phyloP scores from a whole-genome alignment of 208 protist genomes.

The Leishmania lainsoni region DNA sequence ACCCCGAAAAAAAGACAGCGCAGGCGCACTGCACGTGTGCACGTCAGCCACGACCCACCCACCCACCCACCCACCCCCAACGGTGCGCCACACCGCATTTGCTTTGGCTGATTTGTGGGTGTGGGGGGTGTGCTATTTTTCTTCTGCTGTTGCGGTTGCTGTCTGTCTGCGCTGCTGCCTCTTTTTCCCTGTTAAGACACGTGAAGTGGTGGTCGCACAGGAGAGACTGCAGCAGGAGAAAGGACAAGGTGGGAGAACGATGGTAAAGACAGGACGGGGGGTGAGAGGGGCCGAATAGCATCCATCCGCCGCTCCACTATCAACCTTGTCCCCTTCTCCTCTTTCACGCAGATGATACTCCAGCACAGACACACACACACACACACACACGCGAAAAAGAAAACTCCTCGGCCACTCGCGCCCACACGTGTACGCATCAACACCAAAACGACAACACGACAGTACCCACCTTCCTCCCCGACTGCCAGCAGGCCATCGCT shows the following conservation, averaged over 20 bases:
- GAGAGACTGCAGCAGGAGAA: neutral
- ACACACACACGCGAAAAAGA: neutral
- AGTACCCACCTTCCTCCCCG: neutral
- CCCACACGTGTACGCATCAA: neutral
- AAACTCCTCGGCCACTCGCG: neutral
- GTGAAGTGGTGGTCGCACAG: neutral
- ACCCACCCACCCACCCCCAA: too few species aligned
- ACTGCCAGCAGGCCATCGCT: neutral
- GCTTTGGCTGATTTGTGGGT: neutral
- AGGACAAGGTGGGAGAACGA: neutral
- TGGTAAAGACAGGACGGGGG: neutral
- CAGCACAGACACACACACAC: neutral
- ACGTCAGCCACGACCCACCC: neutral
- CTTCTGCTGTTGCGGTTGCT: neutral
- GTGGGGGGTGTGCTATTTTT: neutral
- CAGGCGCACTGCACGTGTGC: neutral
- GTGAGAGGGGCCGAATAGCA: neutral
- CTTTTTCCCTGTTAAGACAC: neutral
- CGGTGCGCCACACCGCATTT: neutral
- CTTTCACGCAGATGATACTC: neutral
- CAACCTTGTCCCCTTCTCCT: neutral
- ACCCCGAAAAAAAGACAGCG: neutral
- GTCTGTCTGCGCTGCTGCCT: too few species aligned
- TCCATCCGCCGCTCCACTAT: neutral
- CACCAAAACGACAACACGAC: neutral